phyloP scores from a whole-genome alignment of 2,329 filamentous ascomycete genomes.

The Cladophialophora yegresii region DNA sequence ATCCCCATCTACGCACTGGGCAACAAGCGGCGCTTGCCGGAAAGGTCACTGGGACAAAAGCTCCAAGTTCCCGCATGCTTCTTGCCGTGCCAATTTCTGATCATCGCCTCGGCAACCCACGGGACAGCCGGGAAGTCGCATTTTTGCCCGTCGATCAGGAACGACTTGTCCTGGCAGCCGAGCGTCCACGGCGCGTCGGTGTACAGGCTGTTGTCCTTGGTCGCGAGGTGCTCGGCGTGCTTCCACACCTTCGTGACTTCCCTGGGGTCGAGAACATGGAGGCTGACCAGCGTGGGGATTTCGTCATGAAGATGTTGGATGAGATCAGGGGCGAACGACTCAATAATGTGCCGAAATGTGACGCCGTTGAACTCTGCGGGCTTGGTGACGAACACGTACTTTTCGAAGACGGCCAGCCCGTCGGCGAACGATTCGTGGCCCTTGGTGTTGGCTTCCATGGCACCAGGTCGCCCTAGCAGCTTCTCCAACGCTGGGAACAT shows the following conservation, averaged over 20 bases:
- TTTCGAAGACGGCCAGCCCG: constrained; percentile 32
- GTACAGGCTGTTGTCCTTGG: constrained; percentile 24
- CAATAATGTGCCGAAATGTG: constrained; percentile 33
- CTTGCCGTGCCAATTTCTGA: constrained; percentile 31
- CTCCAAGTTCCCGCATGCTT: constrained; percentile 32
- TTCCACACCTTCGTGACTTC: constrained; percentile 35
- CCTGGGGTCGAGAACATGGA: constrained; percentile 32
- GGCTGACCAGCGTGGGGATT: constrained; percentile 33
- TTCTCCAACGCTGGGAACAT: constrained; percentile 32
- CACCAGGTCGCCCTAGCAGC: constrained; percentile 24
- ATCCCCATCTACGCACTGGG: constrained; percentile 7
- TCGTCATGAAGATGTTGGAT: constrained; percentile 38
- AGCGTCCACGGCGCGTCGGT: constrained; percentile 31
- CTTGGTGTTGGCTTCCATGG: constrained; percentile 27
- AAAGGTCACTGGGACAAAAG: constrained; percentile 34
- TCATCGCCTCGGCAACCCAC: constrained; percentile 23
- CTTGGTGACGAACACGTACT: constrained; percentile 34
- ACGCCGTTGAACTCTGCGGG: constrained; percentile 33
- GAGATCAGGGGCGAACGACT: constrained; percentile 33
- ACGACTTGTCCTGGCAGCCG: constrained; percentile 35
- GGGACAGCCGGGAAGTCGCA: constrained; percentile 23
- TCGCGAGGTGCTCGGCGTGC: constrained; percentile 26
- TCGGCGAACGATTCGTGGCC: constrained; percentile 33
- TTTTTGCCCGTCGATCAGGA: constrained; percentile 30
- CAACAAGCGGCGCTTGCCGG: constrained; percentile 25